Evolutionary conservation across 768 basidiomycete species (phyloP).

Genomic region (Boletus rubropictus): DNA sequence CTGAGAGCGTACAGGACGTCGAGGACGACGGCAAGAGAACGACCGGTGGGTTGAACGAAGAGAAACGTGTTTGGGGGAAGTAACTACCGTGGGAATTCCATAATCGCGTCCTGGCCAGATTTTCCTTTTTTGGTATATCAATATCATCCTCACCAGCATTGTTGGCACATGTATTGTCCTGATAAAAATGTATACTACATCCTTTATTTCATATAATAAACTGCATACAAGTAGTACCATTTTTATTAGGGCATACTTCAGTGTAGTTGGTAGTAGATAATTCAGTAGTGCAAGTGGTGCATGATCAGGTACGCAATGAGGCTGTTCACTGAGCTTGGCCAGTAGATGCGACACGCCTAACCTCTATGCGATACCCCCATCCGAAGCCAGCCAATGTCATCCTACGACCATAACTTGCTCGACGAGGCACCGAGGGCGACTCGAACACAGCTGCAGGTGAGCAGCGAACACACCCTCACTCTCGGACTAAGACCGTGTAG

Average conservation of each 20-base stretch:
- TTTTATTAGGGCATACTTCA: no score
- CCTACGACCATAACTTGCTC: constrained; percentile 39
- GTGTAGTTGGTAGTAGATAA: no score
- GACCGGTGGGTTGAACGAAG: constrained; percentile 1
- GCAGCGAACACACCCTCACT: constrained; percentile 22
- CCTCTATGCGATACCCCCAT: constrained; percentile 3
- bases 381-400: constrained; percentile 20
- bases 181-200: no score
- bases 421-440: constrained; percentile 39
- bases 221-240: no score
- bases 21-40: constrained; percentile 1
- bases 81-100: constrained; percentile 13
- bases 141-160: no score
- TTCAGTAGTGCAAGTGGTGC: no score
- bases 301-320: constrained; percentile 20
- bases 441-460: constrained; percentile 39
- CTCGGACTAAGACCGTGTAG: constrained; percentile 22
- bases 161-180: no score
- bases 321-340: constrained; percentile 18
- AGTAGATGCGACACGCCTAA: constrained; percentile 15
- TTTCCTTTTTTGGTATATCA: no score
- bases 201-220: no score
- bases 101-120: no score
- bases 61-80: background rate
- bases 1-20: constrained; percentile 2